Conservation (phyloP, 1,284 basidiomycete species). For the Athelia psychrophila region DNA sequence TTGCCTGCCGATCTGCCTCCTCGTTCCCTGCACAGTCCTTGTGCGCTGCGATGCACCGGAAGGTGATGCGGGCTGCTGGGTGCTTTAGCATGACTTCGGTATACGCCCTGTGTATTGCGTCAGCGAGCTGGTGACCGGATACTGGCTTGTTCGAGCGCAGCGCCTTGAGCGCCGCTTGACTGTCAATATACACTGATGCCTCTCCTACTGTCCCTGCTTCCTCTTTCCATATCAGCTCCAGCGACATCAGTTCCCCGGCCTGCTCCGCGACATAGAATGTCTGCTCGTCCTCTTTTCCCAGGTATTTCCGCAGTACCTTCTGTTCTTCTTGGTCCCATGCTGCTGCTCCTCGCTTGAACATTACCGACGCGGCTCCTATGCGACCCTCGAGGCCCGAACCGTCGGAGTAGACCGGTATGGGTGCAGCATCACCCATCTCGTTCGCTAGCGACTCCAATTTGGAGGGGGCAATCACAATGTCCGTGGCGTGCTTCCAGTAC, state of each 20-base stretch:
- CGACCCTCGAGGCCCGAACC: conserved; percentile 22
- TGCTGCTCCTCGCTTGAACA: neutral
- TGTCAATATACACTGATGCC: neutral
- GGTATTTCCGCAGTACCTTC: conserved; percentile 1
- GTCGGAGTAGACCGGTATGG: conserved; percentile 25
- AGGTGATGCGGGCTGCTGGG: neutral
- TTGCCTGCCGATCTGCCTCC: conserved; percentile 12
- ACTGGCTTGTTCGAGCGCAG: neutral
- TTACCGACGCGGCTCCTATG: conserved; percentile 24
- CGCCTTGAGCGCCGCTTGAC: neutral
- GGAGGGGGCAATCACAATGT: neutral
- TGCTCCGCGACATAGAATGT: conserved; percentile 17
- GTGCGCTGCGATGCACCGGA: conserved; percentile 13
- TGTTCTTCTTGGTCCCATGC: neutral
- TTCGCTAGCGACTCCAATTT: conserved; percentile 2
- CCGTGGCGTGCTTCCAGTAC: neutral
- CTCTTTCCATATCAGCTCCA: neutral
- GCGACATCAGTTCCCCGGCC: conserved; percentile 11
- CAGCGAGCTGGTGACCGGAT: neutral
- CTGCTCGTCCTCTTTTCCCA: conserved; percentile 11
- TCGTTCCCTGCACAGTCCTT: conserved; percentile 16
- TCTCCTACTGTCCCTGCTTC: neutral
- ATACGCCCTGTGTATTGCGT: neutral
- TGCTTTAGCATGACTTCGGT: no score
- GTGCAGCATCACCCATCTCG: conserved; percentile 11